These are phyloP conservation scores for Babesia bigemina DNA, from an alignment of 169 alveolate species.

Conservation along the genomic window DNA sequence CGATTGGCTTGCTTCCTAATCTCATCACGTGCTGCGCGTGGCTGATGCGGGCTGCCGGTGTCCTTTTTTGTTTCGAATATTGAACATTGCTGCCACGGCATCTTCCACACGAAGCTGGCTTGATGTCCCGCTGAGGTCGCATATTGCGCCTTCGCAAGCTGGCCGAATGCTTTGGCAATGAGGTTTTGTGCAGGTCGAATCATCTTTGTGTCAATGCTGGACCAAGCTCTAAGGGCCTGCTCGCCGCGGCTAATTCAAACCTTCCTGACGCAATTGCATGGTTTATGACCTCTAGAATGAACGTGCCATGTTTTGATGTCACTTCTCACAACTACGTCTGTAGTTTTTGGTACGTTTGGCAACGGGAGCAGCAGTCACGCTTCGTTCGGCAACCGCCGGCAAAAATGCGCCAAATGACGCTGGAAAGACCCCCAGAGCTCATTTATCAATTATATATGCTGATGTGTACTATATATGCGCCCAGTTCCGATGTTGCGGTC, in stretches of 20 bases:
- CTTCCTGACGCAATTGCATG: too few relatives aligned
- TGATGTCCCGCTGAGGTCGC: not conserved
- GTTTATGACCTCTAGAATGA: too few relatives aligned
- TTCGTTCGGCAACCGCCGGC: too few relatives aligned
- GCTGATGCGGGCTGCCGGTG: not conserved
- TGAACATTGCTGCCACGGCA: conserved; percentile 51
- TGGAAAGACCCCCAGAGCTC: too few relatives aligned
- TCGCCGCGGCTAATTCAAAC: not conserved
- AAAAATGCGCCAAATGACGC: too few relatives aligned
- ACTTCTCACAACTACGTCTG: too few relatives aligned
- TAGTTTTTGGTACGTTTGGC: too few relatives aligned
- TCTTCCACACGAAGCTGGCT: conserved; percentile 3
- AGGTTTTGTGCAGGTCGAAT: not conserved
- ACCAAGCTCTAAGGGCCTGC: not conserved
- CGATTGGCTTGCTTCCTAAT: not conserved
- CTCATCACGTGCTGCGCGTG: not conserved
- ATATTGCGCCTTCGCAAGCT: not conserved
- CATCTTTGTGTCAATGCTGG: not conserved
- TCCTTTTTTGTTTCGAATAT: not conserved
- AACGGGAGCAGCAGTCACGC: too few relatives aligned
- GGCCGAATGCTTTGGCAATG: not conserved
- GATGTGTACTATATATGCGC: too few relatives aligned
- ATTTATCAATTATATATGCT: too few relatives aligned
- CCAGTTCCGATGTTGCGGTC: too few relatives aligned
- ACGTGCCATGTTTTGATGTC: too few relatives aligned